Conservation (phyloP, 75 land plant genomes). For the Cupressus sempervirens region DNA sequence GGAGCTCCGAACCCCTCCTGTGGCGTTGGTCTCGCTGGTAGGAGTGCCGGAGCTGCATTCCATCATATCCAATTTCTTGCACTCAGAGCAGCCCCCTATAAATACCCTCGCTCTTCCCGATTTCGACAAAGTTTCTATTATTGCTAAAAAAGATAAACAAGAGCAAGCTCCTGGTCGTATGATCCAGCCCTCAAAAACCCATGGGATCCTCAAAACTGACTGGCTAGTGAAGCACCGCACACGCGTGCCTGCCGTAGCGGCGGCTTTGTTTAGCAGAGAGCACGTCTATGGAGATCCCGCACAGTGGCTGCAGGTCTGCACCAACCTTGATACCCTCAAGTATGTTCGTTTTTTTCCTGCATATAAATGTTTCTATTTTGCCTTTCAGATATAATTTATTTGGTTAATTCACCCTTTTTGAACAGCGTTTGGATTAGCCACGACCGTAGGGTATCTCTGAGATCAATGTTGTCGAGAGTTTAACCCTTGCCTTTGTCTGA, state of each 20-base stretch:
- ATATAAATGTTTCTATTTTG: background rate
- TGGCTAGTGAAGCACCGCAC: conserved; percentile 95
- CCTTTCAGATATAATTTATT: background rate
- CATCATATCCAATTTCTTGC: conserved; percentile 63
- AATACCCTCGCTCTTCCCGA: conserved; percentile 90
- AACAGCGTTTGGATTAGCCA: background rate
- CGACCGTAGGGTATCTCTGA: background rate
- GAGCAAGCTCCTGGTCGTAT: conserved; percentile 11
- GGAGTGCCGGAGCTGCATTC: conserved; percentile 81
- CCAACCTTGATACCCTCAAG: conserved; percentile 84
- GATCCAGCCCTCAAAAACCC: conserved; percentile 21
- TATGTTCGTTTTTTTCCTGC: conserved; percentile 18
- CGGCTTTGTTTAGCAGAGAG: conserved; percentile 57
- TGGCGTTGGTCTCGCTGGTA: conserved; percentile 67
- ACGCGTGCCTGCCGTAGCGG: conserved; percentile 75
- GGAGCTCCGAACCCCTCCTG: conserved; percentile 91
- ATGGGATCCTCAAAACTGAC: conserved; percentile 77
- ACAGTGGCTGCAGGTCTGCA: conserved; percentile 94
- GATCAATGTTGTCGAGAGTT: background rate
- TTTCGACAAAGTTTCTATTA: conserved; percentile 57
- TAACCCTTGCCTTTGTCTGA: background rate
- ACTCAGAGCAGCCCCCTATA: conserved; percentile 85
- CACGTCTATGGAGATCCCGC: conserved; percentile 84
- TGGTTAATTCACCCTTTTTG: background rate
- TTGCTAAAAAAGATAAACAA: conserved; percentile 39